Base-by-base conservation (phyloP, 371 early-diverging fungal genomes). In the Apophysomyces elegans region DNA sequence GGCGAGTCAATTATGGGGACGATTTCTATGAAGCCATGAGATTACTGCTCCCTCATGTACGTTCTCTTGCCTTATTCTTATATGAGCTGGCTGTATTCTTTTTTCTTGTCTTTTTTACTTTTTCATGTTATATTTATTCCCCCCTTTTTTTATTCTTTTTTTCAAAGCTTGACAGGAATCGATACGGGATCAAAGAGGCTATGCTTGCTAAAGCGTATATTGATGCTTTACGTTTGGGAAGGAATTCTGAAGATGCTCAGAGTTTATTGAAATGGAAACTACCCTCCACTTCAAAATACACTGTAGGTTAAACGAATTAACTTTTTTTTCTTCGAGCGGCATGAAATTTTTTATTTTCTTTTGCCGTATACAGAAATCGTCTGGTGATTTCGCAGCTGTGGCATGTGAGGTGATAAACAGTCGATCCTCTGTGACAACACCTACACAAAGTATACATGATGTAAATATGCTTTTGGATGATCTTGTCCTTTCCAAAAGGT, bases 161-260 rank as follows among this genome's bases (percentile, higher is more conserved):
- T 21, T 56, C 16, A 44, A 67, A 90, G 89, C 76, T 88, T 26
- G 91, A 92, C 77, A 84, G 83, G 37, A 80, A 85, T 64, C 78
- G 87, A 37, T 91, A 90, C 71, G 78, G 85, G 11, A 68, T 93
- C 62, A 92, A 92, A 68, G 91, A 92, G 59, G 78, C 79, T 60
- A 76, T 74, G 47, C 75, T 93, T 46, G 91, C 90, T n/a, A 78
- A 78, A 37, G 59, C 85, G 6, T 90, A 91, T 63, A 81, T 84
- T 7, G 78, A 84, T 26, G 85, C 84, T 14, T 69, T 93, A 46
- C 84, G 83, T 11, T 69, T 91, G 18, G 71, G 77, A 21, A 71
- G 71, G 5, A 77, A 69, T 13, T 86, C 89, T 3, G 73, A 65
- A 7, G 85, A 88, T 41, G 92, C 87, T 5, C 56, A 77, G 18